Percentiles rank a stretch among this genome's conserved stretches.
Conservation (phyloP, 768 basidiomycete species). For the Podaxis sp. region DNA sequence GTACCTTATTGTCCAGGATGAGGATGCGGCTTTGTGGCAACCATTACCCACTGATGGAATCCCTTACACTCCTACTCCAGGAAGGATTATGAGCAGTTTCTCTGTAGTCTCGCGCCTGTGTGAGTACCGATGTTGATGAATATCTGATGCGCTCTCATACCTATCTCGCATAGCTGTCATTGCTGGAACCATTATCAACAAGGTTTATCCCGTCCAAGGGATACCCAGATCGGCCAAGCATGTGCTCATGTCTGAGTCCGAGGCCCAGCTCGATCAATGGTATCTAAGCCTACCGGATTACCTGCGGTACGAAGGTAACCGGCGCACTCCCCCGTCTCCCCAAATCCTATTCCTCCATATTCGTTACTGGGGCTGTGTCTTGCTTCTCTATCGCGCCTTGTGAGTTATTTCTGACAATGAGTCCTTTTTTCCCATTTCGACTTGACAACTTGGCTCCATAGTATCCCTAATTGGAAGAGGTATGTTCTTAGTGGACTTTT, state of each 20-base stretch:
- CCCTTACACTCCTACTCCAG: constrained; percentile 47
- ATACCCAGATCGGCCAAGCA: constrained; percentile 47
- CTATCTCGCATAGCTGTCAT: constrained; percentile 50
- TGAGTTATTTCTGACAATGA: constrained; percentile 39
- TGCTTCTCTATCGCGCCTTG: constrained; percentile 79
- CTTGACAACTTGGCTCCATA: constrained; percentile 24
- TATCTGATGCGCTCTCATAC: constrained; percentile 1
- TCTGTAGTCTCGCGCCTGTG: constrained; percentile 58
- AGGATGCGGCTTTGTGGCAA: constrained; percentile 58
- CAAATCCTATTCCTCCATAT: constrained; percentile 69
- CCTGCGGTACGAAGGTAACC: constrained; percentile 59
- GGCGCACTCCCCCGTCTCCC: constrained; percentile 56
- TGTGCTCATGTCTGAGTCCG: constrained; percentile 52
- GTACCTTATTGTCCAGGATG: constrained; percentile 41
- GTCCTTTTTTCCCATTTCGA: background rate
- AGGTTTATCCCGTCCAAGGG: constrained; percentile 68
- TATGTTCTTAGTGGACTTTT: constrained; percentile 32
- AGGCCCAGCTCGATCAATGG: constrained; percentile 73
- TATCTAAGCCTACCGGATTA: constrained; percentile 64
- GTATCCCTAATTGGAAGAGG: constrained; percentile 76
- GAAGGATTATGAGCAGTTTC: constrained; percentile 53
- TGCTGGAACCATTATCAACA: constrained; percentile 63
- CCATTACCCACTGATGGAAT: constrained; percentile 40
- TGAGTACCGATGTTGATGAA: constrained; percentile 28
- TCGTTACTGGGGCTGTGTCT: constrained; percentile 74